Conservation (phyloP, 345 rosid species). For the Eucalyptus paniculata region DNA sequence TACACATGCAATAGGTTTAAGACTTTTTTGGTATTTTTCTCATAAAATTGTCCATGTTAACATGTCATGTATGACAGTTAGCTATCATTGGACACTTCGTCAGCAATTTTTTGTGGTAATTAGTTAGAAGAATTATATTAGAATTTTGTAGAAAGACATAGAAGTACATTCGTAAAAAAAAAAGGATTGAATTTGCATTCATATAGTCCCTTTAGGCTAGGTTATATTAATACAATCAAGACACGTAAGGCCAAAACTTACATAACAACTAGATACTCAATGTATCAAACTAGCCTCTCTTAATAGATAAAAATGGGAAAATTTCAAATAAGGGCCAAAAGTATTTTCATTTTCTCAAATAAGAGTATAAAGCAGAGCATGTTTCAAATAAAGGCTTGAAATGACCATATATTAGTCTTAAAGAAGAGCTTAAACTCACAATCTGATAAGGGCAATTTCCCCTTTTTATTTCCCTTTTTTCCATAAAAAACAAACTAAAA, state of each 20-base stretch:
- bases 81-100: background rate
- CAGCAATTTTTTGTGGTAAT: background rate
- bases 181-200: background rate
- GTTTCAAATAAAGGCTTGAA: rapidly evolving
- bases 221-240: background rate
- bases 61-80: background rate
- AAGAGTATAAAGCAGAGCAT: too few species aligned
- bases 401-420: too few species aligned
- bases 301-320: background rate
- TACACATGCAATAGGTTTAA: rapidly evolving
- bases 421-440: too few species aligned
- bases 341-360: too few species aligned
- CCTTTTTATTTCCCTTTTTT: too few species aligned
- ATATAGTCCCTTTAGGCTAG: background rate
- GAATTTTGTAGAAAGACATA: too few species aligned
- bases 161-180: background rate
- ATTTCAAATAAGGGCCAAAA: too few species aligned
- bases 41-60: background rate
- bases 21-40: too few species aligned
- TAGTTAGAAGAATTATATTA: background rate
- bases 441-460: rapidly evolving
- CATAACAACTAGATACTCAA: background rate
- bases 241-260: background rate
- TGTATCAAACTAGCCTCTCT: background rate
- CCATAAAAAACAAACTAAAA: too few species aligned